A percentile compares a stretch with the other conserved stretches of the same genome.
Conservation (phyloP, 495 filamentous ascomycete genomes). For the Rusavskia elegans region DNA sequence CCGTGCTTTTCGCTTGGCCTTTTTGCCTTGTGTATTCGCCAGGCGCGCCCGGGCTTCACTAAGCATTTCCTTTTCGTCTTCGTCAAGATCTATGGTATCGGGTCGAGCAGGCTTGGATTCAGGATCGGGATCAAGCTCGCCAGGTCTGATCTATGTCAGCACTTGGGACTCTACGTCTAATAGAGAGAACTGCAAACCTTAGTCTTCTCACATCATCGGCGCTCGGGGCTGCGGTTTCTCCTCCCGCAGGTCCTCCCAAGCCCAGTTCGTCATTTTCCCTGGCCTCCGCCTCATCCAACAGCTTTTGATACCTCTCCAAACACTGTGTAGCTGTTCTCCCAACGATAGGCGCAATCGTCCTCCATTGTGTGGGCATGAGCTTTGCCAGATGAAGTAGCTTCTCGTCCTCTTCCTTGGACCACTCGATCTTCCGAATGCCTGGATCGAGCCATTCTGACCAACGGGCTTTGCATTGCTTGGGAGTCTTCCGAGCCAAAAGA, state of each 20-base stretch:
- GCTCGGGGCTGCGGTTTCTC: slow-evolving; percentile 71
- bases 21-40: slow-evolving; percentile 96
- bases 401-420: slow-evolving; percentile 97
- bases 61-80: slow-evolving; percentile 98
- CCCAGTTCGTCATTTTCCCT: slow-evolving; percentile 73
- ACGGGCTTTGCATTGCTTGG: slow-evolving; percentile 97
- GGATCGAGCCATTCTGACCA: slow-evolving; percentile 98
- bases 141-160: slow-evolving; percentile 41
- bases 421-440: slow-evolving; percentile 93
- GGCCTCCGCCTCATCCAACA: slow-evolving; percentile 89
- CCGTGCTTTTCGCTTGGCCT: slow-evolving; percentile 93
- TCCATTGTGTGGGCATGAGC: slow-evolving; percentile 98
- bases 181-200: slow-evolving; percentile 25
- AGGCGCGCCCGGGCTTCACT: slow-evolving; percentile 92
- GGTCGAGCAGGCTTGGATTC: slow-evolving; percentile 94
- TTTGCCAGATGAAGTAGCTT: slow-evolving; percentile 92
- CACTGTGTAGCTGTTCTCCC: slow-evolving; percentile 94
- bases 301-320: slow-evolving; percentile 88
- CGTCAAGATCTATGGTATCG: slow-evolving; percentile 93
- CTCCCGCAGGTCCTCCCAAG: slow-evolving; percentile 72
- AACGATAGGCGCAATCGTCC: slow-evolving; percentile 93
- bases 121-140: slow-evolving; percentile 89
- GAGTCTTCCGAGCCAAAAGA: slow-evolving; percentile 88
- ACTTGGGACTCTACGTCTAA: not conserved
- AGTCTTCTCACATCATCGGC: slow-evolving; percentile 87